Percentiles rank a stretch among this genome's conserved stretches.
These are phyloP conservation scores for Cystobasidium slooffiae DNA, from an alignment of 1,284 basidiomycete species.

Conservation along the genomic window DNA sequence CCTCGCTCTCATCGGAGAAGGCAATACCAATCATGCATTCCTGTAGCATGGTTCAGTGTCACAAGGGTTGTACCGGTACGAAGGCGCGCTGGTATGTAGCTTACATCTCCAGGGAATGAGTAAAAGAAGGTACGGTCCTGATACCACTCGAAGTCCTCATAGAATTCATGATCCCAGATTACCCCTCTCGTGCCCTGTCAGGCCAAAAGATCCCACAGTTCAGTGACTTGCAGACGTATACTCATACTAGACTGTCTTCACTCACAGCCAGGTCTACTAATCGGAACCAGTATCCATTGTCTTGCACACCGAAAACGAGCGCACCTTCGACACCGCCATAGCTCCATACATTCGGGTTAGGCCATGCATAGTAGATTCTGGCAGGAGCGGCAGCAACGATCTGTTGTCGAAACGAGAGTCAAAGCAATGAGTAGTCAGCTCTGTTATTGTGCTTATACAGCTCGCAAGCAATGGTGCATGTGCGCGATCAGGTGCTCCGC, in stretches of 20 bases:
- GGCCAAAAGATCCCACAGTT: neutral
- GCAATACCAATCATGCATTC: constrained; percentile 88
- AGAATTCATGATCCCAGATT: constrained; percentile 93
- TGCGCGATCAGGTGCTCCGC: constrained; percentile 51
- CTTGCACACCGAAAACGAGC: constrained; percentile 70
- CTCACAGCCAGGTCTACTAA: constrained; percentile 73
- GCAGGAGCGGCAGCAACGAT: constrained; percentile 77
- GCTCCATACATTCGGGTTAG: constrained; percentile 74
- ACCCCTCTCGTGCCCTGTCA: constrained; percentile 79
- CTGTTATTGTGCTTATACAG: neutral
- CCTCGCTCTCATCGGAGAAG: constrained; percentile 86
- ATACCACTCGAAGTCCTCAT: constrained; percentile 79
- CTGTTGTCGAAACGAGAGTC: constrained; percentile 58
- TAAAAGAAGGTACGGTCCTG: constrained; percentile 92
- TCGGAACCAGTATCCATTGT: constrained; percentile 68
- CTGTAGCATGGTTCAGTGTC: constrained; percentile 57
- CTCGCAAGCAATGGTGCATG: neutral
- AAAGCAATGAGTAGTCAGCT: neutral
- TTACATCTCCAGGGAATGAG: constrained; percentile 87
- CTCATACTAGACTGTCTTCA: neutral
- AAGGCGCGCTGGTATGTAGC: constrained; percentile 57
- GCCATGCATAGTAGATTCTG: constrained; percentile 81
- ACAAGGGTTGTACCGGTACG: neutral
- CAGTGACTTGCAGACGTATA: neutral
- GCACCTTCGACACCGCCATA: constrained; percentile 85